phyloP scores from a whole-genome alignment of 176 grass and related monocot species.

The Musa schizocarpa region DNA sequence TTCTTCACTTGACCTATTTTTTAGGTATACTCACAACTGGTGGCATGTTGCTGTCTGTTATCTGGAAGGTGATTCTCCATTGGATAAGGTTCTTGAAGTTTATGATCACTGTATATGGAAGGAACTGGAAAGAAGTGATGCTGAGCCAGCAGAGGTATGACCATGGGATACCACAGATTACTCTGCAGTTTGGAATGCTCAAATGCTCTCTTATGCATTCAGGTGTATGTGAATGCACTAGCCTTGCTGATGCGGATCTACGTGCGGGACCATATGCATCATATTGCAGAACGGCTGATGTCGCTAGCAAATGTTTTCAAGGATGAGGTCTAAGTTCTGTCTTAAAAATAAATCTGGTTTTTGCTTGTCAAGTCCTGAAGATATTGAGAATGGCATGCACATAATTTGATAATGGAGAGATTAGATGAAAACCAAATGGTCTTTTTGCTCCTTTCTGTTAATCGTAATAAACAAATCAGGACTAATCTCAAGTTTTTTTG shows the following conservation, averaged over 20 bases:
- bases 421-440: no score
- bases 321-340: constrained; percentile 28
- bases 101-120: constrained; percentile 63
- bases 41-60: constrained; percentile 80
- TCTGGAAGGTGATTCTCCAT: constrained; percentile 56
- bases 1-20: constrained; percentile 7
- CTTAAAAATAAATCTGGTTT: not conserved
- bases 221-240: constrained; percentile 73
- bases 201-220: constrained; percentile 41
- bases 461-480: no score
- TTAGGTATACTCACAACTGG: constrained; percentile 65
- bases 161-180: constrained; percentile 1
- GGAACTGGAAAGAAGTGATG: constrained; percentile 48
- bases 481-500: no score
- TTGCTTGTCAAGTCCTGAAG: not conserved
- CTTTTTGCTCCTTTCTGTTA: no score
- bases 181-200: constrained; percentile 14
- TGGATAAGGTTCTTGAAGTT: constrained; percentile 47
- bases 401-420: not conserved
- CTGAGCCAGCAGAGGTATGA: constrained; percentile 53
- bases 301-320: constrained; percentile 31
- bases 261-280: constrained; percentile 28
- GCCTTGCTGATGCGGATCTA: constrained; percentile 55
- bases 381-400: not conserved
- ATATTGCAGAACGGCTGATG: constrained; percentile 36